phyloP scores from a whole-genome alignment of 2,329 filamentous ascomycete species.

The Colletotrichum eremochloae region DNA sequence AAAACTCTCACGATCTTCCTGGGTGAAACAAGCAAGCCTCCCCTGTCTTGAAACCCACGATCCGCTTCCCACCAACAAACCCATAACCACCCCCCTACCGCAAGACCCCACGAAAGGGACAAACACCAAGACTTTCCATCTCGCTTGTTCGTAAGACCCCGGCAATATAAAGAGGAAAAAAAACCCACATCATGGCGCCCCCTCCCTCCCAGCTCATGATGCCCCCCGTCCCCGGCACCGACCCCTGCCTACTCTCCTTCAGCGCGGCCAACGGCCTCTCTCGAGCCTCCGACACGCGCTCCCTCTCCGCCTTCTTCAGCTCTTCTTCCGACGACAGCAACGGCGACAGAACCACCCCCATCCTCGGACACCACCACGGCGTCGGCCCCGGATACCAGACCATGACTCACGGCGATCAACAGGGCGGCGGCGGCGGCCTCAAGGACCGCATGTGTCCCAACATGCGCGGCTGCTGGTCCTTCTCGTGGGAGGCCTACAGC shows the following conservation, averaged over 20 bases:
- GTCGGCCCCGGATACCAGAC: not conserved
- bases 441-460: constrained; percentile 28
- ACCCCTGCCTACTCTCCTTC: constrained; percentile 4
- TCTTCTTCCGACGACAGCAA: not conserved
- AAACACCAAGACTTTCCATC: constrained; percentile 9
- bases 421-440: constrained; percentile 15
- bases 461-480: constrained; percentile 37
- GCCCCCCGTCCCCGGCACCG: constrained; percentile 17
- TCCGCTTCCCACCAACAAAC: not conserved
- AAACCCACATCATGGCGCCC: constrained; percentile 4
- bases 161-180: not conserved
- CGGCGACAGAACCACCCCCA: not conserved
- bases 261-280: not conserved
- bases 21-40: constrained; percentile 1
- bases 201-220: constrained; percentile 10
- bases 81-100: not conserved
- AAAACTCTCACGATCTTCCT: not conserved
- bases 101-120: not conserved
- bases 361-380: not conserved
- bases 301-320: not conserved
- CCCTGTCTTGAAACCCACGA: constrained; percentile 7
- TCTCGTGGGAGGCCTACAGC: constrained; percentile 35
- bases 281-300: not conserved
- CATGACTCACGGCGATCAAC: not conserved
- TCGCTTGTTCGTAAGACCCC: not conserved